These are phyloP conservation scores for Achaetomium macrosporum DNA, from an alignment of 2,329 filamentous ascomycete species.

Conservation along the genomic window DNA sequence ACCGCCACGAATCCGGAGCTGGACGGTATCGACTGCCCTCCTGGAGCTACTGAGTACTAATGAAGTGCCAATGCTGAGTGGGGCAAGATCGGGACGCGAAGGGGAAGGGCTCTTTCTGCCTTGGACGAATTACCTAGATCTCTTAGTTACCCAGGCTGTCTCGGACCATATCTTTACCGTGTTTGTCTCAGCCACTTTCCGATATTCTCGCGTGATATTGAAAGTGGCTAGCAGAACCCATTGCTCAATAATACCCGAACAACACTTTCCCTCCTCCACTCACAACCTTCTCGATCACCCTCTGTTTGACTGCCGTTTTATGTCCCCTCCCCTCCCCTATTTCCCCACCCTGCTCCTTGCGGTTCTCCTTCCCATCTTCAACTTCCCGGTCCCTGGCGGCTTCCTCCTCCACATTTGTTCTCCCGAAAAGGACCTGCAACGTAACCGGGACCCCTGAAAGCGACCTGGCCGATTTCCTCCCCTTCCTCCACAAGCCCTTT, in stretches of 20 bases:
- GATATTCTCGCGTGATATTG: no score
- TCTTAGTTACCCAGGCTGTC: no score
- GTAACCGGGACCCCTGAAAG: no score
- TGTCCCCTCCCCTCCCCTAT: neutral
- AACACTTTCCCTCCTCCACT: neutral
- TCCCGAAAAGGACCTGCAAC: no score
- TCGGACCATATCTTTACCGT: no score
- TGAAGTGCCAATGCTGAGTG: neutral
- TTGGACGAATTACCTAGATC: no score
- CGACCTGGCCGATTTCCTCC: no score
- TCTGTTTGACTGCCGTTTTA: neutral
- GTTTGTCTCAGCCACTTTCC: no score
- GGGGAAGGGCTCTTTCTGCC: neutral
- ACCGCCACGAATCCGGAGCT: neutral
- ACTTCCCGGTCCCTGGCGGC: no score
- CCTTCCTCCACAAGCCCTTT: no score
- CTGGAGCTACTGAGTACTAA: neutral
- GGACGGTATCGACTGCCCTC: neutral
- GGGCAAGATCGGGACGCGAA: neutral
- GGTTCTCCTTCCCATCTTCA: no score
- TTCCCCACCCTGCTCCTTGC: neutral
- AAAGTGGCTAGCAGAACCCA: neutral
- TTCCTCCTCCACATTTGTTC: no score
- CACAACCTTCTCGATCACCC: neutral
- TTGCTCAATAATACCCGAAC: neutral